Conservation (phyloP, 129 eudicot species). For the Centrapalus pauciflorus region DNA sequence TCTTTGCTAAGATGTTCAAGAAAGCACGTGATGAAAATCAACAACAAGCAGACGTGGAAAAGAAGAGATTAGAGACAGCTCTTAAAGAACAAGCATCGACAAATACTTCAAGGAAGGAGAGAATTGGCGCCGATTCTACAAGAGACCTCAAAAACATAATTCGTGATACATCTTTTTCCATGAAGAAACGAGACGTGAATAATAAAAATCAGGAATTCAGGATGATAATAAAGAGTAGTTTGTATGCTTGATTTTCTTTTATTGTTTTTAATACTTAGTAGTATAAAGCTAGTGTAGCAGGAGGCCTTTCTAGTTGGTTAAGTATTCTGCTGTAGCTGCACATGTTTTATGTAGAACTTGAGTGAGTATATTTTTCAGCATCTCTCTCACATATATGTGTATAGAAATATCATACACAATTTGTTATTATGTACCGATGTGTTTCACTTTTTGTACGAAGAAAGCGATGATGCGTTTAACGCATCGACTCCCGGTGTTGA, state of each 20-base stretch:
- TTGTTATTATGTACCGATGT: neutral
- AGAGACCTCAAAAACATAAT: slow-evolving; percentile 45
- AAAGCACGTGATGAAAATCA: slow-evolving; percentile 85
- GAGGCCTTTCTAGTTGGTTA: slow-evolving; percentile 5
- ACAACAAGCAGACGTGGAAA: slow-evolving; percentile 88
- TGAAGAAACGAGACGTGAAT: slow-evolving; percentile 19
- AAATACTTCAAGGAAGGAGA: too few relatives aligned
- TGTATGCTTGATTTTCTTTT: too few relatives aligned
- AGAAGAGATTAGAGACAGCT: slow-evolving; percentile 92
- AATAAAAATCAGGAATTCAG: neutral
- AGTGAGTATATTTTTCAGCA: too few relatives aligned
- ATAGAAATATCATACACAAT: slow-evolving; percentile 9
- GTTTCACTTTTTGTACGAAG: neutral
- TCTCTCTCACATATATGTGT: slow-evolving; percentile 15
- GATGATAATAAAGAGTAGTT: neutral
- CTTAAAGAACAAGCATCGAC: too few relatives aligned
- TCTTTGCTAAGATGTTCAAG: slow-evolving; percentile 82
- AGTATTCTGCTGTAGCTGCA: too few relatives aligned
- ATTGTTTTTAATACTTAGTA: neutral
- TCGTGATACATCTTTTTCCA: slow-evolving; percentile 29
- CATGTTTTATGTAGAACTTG: neutral
- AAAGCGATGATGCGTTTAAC: neutral
- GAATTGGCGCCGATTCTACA: slow-evolving; percentile 34
- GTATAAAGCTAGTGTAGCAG: neutral
- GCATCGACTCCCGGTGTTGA: neutral